These are phyloP conservation scores for Eremothecium coryli DNA, from an alignment of 1,139 yeast species.

Conservation along the genomic window DNA sequence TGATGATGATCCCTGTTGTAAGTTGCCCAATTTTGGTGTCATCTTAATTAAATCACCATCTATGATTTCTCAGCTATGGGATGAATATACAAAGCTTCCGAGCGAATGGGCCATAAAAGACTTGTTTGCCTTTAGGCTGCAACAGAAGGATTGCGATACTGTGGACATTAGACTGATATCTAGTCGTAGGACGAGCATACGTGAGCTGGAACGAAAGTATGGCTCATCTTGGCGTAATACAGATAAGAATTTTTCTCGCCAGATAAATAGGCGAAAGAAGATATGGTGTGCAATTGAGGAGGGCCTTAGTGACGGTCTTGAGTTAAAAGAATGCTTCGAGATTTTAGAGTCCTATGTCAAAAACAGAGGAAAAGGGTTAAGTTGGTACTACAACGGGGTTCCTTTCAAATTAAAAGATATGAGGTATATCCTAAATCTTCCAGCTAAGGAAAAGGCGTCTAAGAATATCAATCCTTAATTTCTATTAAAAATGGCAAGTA, in stretches of 20 bases:
- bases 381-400: conserved; percentile 26
- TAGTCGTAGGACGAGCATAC: conserved; percentile 19
- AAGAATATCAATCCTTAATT: too few relatives aligned
- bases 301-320: conserved; percentile 20
- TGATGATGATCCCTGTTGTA: conserved; percentile 18
- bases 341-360: conserved; percentile 19
- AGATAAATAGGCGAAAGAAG: conserved; percentile 26
- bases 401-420: conserved; percentile 19
- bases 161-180: conserved; percentile 14
- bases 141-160: conserved; percentile 12
- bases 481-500: too few relatives aligned
- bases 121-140: conserved; percentile 14
- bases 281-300: conserved; percentile 26
- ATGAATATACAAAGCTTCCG: conserved; percentile 24
- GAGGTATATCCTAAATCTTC: too few relatives aligned
- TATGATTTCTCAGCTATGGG: conserved; percentile 23
- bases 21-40: conserved; percentile 24
- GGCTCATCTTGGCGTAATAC: conserved; percentile 26
- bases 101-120: conserved; percentile 22
- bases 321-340: conserved; percentile 17
- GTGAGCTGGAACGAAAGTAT: conserved; percentile 17
- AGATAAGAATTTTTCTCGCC: conserved; percentile 26
- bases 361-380: conserved; percentile 20
- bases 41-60: conserved; percentile 24
- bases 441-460: too few relatives aligned